phyloP scores from a whole-genome alignment of 2,329 filamentous ascomycete genomes.

The Chrysosphaeria jannelii region DNA sequence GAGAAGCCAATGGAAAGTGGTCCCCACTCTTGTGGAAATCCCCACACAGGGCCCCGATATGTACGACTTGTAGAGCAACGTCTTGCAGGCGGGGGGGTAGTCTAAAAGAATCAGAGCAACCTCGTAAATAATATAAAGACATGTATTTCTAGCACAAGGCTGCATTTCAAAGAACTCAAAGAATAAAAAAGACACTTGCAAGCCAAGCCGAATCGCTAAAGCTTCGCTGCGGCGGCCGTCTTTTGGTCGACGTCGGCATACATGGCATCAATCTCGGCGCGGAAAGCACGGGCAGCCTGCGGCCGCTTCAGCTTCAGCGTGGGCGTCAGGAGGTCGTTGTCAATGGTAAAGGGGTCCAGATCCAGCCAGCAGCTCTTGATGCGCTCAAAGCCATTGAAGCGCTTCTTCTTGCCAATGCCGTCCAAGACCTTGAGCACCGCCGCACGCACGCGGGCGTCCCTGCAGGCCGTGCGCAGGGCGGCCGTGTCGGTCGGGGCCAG shows the following conservation, averaged over 20 bases:
- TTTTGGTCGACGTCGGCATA: constrained; percentile 20
- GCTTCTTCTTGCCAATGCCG: constrained; percentile 47
- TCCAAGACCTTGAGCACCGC: constrained; percentile 57
- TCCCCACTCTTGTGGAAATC: too few species aligned
- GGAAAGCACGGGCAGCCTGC: constrained; percentile 21
- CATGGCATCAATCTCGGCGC: constrained; percentile 21
- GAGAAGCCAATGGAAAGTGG: too few species aligned
- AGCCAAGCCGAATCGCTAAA: constrained; percentile 8
- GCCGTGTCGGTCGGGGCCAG: constrained; percentile 31
- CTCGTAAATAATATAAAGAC: too few species aligned
- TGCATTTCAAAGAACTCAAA: not conserved
- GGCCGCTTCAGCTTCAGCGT: constrained; percentile 39
- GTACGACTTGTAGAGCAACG: too few species aligned
- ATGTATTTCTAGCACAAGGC: not conserved
- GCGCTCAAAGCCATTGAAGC: constrained; percentile 77
- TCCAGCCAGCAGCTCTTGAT: constrained; percentile 45
- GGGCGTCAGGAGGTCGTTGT: constrained; percentile 69
- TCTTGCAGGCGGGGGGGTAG: too few species aligned
- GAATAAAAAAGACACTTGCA: not conserved
- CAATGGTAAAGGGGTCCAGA: constrained; percentile 72
- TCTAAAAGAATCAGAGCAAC: too few species aligned
- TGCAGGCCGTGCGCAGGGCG: constrained; percentile 33
- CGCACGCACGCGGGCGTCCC: constrained; percentile 38
- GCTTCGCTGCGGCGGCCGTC: constrained; percentile 12
- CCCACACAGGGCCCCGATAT: too few species aligned